Evolutionary conservation across 2,329 filamentous ascomycete genomes (phyloP), one percentile per base, ranked within the genome.

Genomic region (Trichophyton rubrum): DNA sequence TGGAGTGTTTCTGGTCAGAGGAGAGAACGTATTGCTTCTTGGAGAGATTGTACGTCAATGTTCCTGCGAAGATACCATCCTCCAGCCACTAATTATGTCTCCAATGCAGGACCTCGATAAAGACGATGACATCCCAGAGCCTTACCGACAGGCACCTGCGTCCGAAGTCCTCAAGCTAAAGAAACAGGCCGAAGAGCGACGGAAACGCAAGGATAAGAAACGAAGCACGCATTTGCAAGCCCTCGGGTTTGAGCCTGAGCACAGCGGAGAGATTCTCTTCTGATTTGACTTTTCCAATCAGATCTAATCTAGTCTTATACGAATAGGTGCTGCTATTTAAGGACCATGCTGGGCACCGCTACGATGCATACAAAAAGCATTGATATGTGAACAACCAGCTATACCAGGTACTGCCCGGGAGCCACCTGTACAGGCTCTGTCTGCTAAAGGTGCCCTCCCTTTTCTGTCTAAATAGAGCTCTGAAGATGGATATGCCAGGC

Each of bases 11-110:
- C 82, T 97, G 40, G 89, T 99, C 53, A 82, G 93, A 62, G 93
- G 93, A 66, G 93, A 99, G 77, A 99, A 99, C 73, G 93, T 99
- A n/a, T 80, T 96, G 58, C 79, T 99, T 51, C 82, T 97, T 17
- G 93, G 93, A 41, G 95, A 97, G 75, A 95, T 99, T 68, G 80
- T 82, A 75, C 56, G 77, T 61, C 59, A 40, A 15, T 9, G 41
- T 61, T 17, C n/a, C 9, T 9, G 9, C n/a, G 3, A 40, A 38
- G 33, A 24, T 15, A 11, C 56, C 27, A n/a, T 17, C n/a, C 59
- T 22, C 9, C 6, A 38, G 3, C 49, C 33, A 58, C 24, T 9
- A 38, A 8, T 53, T 61, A 24, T 8, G 30, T 15, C 33, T n/a
- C 6, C 13, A 3, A 40, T 56, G 30, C 64, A 82, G 80, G 93